Conservation (phyloP, 1,284 basidiomycete species). For the Rhizoctonia solani region DNA sequence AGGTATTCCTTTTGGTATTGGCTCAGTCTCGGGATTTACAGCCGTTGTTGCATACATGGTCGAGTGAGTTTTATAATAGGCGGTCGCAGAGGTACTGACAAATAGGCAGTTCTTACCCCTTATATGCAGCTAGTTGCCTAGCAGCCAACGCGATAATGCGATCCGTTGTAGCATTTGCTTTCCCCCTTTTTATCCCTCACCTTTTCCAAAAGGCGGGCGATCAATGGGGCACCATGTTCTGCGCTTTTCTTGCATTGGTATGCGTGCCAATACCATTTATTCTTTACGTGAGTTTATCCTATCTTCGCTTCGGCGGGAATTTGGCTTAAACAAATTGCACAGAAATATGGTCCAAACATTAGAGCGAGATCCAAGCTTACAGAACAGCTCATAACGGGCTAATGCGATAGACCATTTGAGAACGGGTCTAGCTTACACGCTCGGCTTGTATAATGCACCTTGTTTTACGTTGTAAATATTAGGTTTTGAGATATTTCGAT, state of each 20-base stretch:
- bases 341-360: slow-evolving; percentile 64
- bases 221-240: slow-evolving; percentile 67
- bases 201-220: slow-evolving; percentile 65
- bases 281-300: slow-evolving; percentile 46
- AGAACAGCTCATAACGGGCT: neutral
- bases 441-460: no score
- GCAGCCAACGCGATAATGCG: slow-evolving; percentile 72
- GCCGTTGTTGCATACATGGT: slow-evolving; percentile 65
- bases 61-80: slow-evolving; percentile 48
- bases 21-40: slow-evolving; percentile 63
- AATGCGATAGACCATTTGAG: neutral
- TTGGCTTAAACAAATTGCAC: slow-evolving; percentile 17
- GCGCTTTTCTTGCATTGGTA: slow-evolving; percentile 59
- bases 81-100: no score
- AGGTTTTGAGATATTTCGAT: no score
- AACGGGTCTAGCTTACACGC: no score
- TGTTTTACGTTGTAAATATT: no score
- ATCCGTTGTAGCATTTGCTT: slow-evolving; percentile 63
- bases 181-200: slow-evolving; percentile 62
- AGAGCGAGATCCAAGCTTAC: slow-evolving; percentile 54
- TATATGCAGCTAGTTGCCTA: slow-evolving; percentile 68
- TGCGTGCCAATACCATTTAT: slow-evolving; percentile 61
- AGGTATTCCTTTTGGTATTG: slow-evolving; percentile 65
- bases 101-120: slow-evolving; percentile 50
- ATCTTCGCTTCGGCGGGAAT: neutral